Evolutionary conservation across 352 stramenopile species (phyloP).

Genomic region (Phytophthora lateralis): DNA sequence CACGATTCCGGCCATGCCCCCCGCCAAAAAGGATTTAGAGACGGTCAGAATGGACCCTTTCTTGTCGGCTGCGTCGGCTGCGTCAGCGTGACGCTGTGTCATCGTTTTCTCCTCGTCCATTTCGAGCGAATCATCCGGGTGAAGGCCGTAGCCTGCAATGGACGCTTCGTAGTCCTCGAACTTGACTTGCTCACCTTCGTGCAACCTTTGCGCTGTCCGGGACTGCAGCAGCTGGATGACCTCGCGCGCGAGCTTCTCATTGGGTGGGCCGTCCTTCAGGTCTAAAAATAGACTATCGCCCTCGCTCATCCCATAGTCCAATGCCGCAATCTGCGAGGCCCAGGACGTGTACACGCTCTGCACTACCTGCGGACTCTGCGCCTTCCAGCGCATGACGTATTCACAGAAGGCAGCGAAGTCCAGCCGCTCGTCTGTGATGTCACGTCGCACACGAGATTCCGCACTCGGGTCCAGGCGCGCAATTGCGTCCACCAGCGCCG

Average conservation of each 20-base stretch:
- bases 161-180: constrained; percentile 35
- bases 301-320: constrained; percentile 78
- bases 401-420: constrained; percentile 77
- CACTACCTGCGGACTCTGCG: constrained; percentile 61
- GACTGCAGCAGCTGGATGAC: constrained; percentile 41
- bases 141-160: constrained; percentile 23
- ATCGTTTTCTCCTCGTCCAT: constrained; percentile 11
- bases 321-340: constrained; percentile 66
- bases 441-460: constrained; percentile 53
- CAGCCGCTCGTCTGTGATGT: constrained; percentile 53
- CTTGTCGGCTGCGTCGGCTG: constrained; percentile 15
- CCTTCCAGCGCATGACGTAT: constrained; percentile 85
- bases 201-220: constrained; percentile 11
- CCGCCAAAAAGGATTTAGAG: constrained; percentile 86
- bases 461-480: constrained; percentile 64
- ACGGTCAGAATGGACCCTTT: constrained; percentile 65
- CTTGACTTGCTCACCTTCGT: constrained; percentile 16
- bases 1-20: constrained; percentile 70
- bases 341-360: constrained; percentile 83
- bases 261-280: constrained; percentile 35
- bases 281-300: constrained; percentile 77
- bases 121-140: constrained; percentile 26
- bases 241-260: constrained; percentile 39
- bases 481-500: constrained; percentile 64
- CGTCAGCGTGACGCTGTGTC: constrained; percentile 17